phyloP scores from a whole-genome alignment of 2,329 filamentous ascomycete species.

The Talaromyces sp. region DNA sequence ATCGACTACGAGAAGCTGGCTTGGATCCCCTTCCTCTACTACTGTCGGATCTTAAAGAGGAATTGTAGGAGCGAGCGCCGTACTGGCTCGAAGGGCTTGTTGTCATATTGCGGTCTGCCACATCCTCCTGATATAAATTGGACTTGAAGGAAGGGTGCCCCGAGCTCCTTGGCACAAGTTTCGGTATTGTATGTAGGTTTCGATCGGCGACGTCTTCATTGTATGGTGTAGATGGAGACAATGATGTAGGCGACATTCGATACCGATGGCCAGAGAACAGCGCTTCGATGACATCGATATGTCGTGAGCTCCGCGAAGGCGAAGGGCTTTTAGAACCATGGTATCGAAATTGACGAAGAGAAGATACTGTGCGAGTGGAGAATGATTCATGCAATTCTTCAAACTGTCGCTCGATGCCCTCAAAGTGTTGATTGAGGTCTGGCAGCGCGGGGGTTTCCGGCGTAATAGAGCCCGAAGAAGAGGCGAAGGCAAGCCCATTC shows the following conservation, averaged over 20 bases:
- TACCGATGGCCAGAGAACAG: slow-evolving; percentile 29
- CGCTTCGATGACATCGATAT: slow-evolving; percentile 38
- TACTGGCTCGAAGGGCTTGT: slow-evolving; percentile 8
- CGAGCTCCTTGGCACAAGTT: slow-evolving; percentile 13
- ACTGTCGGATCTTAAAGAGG: slow-evolving; percentile 2
- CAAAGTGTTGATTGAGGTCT: slow-evolving; percentile 27
- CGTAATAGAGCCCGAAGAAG: neutral
- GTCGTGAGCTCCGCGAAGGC: slow-evolving; percentile 22
- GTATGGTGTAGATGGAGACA: slow-evolving; percentile 31
- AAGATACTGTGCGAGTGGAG: slow-evolving; percentile 22
- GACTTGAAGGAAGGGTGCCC: slow-evolving; percentile 28
- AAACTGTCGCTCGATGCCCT: slow-evolving; percentile 36
- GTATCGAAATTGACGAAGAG: slow-evolving; percentile 21
- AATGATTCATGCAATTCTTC: slow-evolving; percentile 34
- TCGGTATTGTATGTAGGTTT: slow-evolving; percentile 28
- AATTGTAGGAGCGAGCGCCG: slow-evolving; percentile 3
- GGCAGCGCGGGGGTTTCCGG: slow-evolving; percentile 3
- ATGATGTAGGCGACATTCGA: slow-evolving; percentile 17
- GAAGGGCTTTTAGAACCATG: slow-evolving; percentile 17
- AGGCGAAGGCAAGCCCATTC: neutral
- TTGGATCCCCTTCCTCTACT: neutral
- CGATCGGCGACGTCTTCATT: slow-evolving; percentile 42
- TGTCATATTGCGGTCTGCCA: slow-evolving; percentile 36
- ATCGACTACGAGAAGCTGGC: neutral
- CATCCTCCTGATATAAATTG: slow-evolving; percentile 36